Evolutionary conservation across 371 early-diverging fungal species (phyloP), one percentile per base, ranked within the genome.

Genomic region (Gilbertella persicaria): DNA sequence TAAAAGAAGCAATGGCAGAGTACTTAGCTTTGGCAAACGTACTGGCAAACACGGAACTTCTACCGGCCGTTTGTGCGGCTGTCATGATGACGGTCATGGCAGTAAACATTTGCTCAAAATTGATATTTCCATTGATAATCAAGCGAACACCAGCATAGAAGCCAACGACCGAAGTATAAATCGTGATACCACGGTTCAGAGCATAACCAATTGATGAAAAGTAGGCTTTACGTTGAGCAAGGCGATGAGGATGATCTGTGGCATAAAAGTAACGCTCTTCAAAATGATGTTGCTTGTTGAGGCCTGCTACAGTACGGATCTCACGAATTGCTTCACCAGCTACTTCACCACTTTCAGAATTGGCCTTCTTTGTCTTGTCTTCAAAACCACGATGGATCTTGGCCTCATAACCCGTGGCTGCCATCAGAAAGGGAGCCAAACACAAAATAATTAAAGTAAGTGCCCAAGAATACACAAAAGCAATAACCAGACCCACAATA

Each of bases 311-410:
- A 1, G 97, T 96, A 33, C 96, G 86, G 42, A 97, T 88, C 69
- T 88, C 85, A 50, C 83, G 71, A 39, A 97, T 86, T 23, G 92
- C 91, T 65, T 97, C 97, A 55, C 81, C 79, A 21, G 93, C 91
- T 37, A 85, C 79, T 62, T 87, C 86, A 44, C 85, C 85, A 29
- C 88, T 81, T n/a, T 80, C 70, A 48, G 82, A 79, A 54, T 88
- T 88, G 0, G 86, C 83, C 44, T 82, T 78, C 53, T 79, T 76
- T 19, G 79, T 83, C 58, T 86, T 75, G 36, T 70, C 66, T 26
- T 84, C 83, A 50, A 72, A 79, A 39, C 84, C 80, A 37, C 65
- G 67, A 5, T 72, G 66, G 24, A 75, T 60, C 23, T 50, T 68
- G 40, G 66, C 57, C 40, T 71, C 67, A 39, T 71, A 78, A 13